Base-by-base conservation (phyloP, 116 monocot species). In the Dioscorea cayenensis region DNA sequence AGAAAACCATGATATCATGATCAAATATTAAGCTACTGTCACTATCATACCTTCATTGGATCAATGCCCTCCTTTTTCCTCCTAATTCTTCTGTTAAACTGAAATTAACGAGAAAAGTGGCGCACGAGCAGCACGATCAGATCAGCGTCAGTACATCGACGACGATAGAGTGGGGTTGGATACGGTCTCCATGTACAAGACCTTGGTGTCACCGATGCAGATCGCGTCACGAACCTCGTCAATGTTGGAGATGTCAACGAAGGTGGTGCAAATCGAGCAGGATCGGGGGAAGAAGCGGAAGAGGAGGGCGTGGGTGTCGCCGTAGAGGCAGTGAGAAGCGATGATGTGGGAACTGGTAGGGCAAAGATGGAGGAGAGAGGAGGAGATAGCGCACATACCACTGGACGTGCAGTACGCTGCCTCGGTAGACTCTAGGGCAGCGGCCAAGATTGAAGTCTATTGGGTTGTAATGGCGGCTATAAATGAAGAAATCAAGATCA, bases 321-420 rank as follows among this genome's bases (percentile, higher is more conserved):
- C 96, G 75, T 96, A 96, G 28, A 96, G 88, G 80, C 92, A 80
- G 20, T 70, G 65, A 17, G 96, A 90, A 8, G 96, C 92, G 18
- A 96, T 92, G 7, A 96, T 74, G 85, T 92, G 96, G 7, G 87
- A 90, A 3, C 96, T 90, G 17, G 83, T 72, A 17, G 82, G 82
- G 71, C 84, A 84, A 28, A 87, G 64, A 77, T 96, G 96, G 60
- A 96, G 77, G 13, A 96, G 72, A 8, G 92, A 90, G 48, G 92
- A 50, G 69, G 92, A 77, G 84, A 92, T 86, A 27, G 96, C 92
- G 21, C 92, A 92, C 96, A 92, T 96, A 63, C 95, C 95, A 65
- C 90, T 90, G 58, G 95, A 85, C 2, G 95, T 96, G 81, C 95
- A 96, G 82, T 96, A 96, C 4, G 92, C 95, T 29, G 95, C 95